Evolutionary conservation across 305 asterid species (phyloP), one percentile per base, ranked within the genome.

Genomic region (Salvia sclarea): DNA sequence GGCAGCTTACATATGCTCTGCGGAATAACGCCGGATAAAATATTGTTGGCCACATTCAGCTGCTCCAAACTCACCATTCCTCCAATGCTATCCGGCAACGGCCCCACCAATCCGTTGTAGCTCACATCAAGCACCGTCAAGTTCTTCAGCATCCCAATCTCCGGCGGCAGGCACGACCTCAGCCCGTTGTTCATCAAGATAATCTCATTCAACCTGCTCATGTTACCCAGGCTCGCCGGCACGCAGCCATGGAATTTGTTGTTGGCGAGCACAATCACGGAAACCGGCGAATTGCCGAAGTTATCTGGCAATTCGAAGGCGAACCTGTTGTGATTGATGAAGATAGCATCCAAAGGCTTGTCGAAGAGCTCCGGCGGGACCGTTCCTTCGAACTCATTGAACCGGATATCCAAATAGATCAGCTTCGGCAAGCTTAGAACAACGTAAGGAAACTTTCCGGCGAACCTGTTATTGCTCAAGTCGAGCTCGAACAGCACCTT

Each of bases 271-370:
- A 88, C 97, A 45, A 91, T 85, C 13, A 91, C 97, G 0, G 96
- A 91, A 6, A 87, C 97, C 12, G 96, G 97, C 2, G 96, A 91
- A 73, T 91, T 88, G 0, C 97, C 97, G 24, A 91, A 84, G 61
- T 91, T 91, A 14, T 86, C 96, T 0, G 97, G 97, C 74, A 88
- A 72, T 67, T 84, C 96, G 13, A 87, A 91, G 12, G 81, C 40
- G 60, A 91, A 91, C 43, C 97, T 74, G 59, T 91, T 91, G 76
- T 91, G 82, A 61, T 91, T 91, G 22, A 91, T 85, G 72, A 91
- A 91, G 2, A 91, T 88, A 3, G 97, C 97, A 20, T 91, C 97
- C 69, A 88, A 53, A 0, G 90, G 87, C 60, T 80, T 88, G 65
- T 88, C 96, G 53, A 91, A 91, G 0, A 91, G 84, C 37, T 81